phyloP scores from a whole-genome alignment of 2,329 filamentous ascomycete species.

The Fusarium nurragi region DNA sequence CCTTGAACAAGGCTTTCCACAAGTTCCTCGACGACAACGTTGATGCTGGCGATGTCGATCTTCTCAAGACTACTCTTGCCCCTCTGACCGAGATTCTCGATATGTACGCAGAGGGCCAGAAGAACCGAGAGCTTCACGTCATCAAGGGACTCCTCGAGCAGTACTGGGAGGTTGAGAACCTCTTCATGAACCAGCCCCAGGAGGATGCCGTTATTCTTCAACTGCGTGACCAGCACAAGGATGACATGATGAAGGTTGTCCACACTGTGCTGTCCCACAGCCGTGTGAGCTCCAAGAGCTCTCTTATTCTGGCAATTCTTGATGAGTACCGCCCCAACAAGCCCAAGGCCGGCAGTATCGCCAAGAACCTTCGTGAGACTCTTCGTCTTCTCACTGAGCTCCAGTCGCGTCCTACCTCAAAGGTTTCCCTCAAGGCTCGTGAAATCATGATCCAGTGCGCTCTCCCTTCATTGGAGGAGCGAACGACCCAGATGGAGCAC shows the following conservation, averaged over 20 bases:
- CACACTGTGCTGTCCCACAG: constrained; percentile 94
- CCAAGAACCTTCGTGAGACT: constrained; percentile 84
- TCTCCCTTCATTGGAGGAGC: constrained; percentile 93
- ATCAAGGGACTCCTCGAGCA: constrained; percentile 81
- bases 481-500: constrained; percentile 96
- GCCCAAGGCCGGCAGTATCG: constrained; percentile 86
- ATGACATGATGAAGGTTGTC: constrained; percentile 85
- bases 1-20: constrained; percentile 81
- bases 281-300: constrained; percentile 91
- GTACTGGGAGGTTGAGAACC: constrained; percentile 84
- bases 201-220: constrained; percentile 94
- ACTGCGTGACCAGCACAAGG: constrained; percentile 96
- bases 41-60: constrained; percentile 73
- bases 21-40: constrained; percentile 93
- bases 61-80: constrained; percentile 76
- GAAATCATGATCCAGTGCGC: constrained; percentile 98
- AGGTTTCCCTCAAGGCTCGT: constrained; percentile 96
- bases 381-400: constrained; percentile 91
- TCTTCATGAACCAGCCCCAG: constrained; percentile 88
- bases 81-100: constrained; percentile 82
- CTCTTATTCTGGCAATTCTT: constrained; percentile 87
- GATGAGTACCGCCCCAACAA: constrained; percentile 96
- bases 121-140: constrained; percentile 86
- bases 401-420: constrained; percentile 78
- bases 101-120: constrained; percentile 86